phyloP scores from a whole-genome alignment of 768 basidiomycete genomes.

The Tulasnella sp. region DNA sequence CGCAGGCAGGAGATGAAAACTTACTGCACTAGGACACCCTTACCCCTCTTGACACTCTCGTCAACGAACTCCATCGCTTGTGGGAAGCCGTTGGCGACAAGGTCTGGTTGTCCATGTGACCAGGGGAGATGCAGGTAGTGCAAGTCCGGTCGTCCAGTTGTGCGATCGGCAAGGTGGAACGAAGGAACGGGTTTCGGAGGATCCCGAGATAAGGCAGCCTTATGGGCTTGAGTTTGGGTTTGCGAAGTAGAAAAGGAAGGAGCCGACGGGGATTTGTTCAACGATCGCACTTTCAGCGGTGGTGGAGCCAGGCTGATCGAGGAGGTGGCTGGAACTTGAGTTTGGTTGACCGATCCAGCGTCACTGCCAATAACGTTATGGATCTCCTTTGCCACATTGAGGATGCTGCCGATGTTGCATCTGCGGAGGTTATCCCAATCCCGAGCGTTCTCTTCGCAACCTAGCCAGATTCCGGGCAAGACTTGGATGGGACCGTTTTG shows the following conservation, averaged over 20 bases:
- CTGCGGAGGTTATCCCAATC: constrained; percentile 62
- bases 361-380: constrained; percentile 9
- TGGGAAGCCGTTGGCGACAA: constrained; percentile 66
- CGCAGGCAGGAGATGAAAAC: constrained; percentile 26
- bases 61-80: constrained; percentile 74
- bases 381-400: constrained; percentile 93
- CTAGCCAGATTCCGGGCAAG: constrained; percentile 77
- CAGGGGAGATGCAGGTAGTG: constrained; percentile 82
- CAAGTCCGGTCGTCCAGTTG: constrained; percentile 61
- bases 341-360: background rate
- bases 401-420: constrained; percentile 61
- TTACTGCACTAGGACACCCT: constrained; percentile 76
- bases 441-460: constrained; percentile 82
- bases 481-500: constrained; percentile 70
- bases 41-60: constrained; percentile 56
- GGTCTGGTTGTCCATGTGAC: constrained; percentile 89
- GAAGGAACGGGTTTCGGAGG: constrained; percentile 27
- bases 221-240: too few relatives aligned
- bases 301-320: constrained; percentile 46
- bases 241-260: constrained; percentile 25
- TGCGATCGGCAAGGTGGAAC: constrained; percentile 53
- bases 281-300: constrained; percentile 60
- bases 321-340: background rate
- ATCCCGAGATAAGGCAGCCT: too few relatives aligned
- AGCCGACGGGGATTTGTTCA: constrained; percentile 26